Evolutionary conservation across 2,329 filamentous ascomycete genomes (phyloP), one percentile per base, ranked within the genome.

Genomic region (Ascochyta pisi): DNA sequence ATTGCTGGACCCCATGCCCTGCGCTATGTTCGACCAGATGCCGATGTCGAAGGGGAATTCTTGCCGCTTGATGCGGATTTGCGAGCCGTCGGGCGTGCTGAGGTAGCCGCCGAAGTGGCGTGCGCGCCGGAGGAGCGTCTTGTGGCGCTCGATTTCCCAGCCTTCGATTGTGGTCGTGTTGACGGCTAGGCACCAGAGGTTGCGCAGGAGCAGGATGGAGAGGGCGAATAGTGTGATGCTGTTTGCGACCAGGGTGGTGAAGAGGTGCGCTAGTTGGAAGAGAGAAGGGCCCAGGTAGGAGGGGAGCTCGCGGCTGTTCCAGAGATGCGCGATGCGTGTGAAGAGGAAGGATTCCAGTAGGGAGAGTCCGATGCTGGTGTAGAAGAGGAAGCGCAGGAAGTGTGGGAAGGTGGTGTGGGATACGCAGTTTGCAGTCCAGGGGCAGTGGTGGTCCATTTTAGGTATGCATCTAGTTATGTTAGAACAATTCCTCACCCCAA

Each of bases 361-460:
- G 3, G 69, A 56, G 63, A 91, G 86, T 2, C 88, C 81, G 13
- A 83, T 57, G 67, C 89, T 89, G 24, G 89, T 82, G 71, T 86
- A 93, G 60, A 86, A 71, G 39, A 95, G 80, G 77, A 95, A 94
- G 65, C 91, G 89, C 42, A 92, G 62, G 75, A 95, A 95, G 77
- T 94, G 88, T 7, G 91, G 91, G 67, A 92, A 90, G 1, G 89
- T 93, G 57, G 87, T 88, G 74, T 92, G 84, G 12, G 89, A 92
- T 49, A 95, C 89, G 78, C 91, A 96, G 76, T 93, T 94, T 58
- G 78, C 80, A 3, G 90, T 94, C 91, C 91, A 95, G 3, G 91
- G 90, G 70, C 91, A 95, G 78, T 96, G 90, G 77, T 92, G 89
- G 77, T 93, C 90, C 90, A 93, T 93, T 76, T 86, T 89, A 34